phyloP scores from a whole-genome alignment of 2,329 filamentous ascomycete species.

The Triangularia verruculosa region DNA sequence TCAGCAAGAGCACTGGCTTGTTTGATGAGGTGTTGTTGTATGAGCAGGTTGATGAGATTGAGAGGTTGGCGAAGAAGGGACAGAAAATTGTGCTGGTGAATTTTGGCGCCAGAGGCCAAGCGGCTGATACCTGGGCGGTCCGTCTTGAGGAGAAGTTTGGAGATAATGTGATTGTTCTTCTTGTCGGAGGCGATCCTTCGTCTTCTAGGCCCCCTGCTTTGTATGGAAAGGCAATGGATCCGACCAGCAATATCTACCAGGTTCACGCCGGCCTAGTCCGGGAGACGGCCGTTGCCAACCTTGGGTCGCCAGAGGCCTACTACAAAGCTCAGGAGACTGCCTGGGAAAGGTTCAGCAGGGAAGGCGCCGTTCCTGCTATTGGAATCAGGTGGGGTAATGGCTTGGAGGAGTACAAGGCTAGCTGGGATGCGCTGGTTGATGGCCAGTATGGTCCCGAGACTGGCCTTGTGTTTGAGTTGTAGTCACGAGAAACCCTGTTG shows the following conservation, averaged over 20 bases:
- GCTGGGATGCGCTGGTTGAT: conserved; percentile 13
- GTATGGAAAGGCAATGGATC: neutral
- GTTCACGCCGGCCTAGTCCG: conserved; percentile 5
- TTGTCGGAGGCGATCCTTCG: conserved; percentile 13
- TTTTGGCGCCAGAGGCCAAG: conserved; percentile 16
- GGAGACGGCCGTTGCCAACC: conserved; percentile 4
- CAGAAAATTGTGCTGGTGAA: conserved; percentile 17
- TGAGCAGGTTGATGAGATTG: conserved; percentile 1
- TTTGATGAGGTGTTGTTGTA: conserved; percentile 20
- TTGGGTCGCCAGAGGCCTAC: conserved; percentile 8
- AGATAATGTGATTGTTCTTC: conserved; percentile 8
- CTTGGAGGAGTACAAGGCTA: conserved; percentile 3
- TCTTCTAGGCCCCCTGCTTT: neutral
- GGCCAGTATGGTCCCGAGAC: conserved; percentile 10
- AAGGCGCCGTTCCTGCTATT: neutral
- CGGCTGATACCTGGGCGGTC: conserved; percentile 10
- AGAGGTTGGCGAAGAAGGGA: neutral
- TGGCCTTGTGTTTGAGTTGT: conserved; percentile 16
- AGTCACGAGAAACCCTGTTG: neutral
- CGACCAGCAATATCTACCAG: conserved; percentile 12
- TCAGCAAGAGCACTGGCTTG: conserved; percentile 10
- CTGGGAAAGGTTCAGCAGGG: conserved; percentile 8
- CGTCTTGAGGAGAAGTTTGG: neutral
- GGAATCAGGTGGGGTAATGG: conserved; percentile 9
- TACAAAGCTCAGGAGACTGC: neutral